Evolutionary conservation across 2,329 filamentous ascomycete species (phyloP), one percentile per base, ranked within the genome.

Genomic region (Scleromitrula shiraiana): DNA sequence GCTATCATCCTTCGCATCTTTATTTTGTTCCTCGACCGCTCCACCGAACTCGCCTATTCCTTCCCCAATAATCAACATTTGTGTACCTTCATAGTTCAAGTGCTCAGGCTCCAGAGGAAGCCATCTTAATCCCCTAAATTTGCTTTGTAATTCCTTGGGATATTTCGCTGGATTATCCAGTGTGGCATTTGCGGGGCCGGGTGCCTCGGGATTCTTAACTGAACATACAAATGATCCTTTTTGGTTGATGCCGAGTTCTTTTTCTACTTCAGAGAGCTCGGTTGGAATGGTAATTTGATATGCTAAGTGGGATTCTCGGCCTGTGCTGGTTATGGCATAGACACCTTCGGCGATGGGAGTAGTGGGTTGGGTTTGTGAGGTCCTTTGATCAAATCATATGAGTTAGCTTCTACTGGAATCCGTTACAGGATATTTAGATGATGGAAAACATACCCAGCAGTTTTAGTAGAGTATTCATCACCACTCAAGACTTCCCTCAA

Each of bases 321-420:
- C 80, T 0, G 83, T 87, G 2, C 76, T 79, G 0, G 83, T 88
- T 44, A 95, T 81, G 0, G 83, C 84, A 58, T 95, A 95, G 0
- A 95, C 80, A 0, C 89, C 90, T 64, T 95, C 88, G 0, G 82
- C 89, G n/a, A 89, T 73, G 0, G 86, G 85, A 0, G 77, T 82
- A 1, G 85, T 83, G 1, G 84, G 78, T 0, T 86, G 82, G 0
- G 72, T 74, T 42, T 83, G 80, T 10, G 53, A 58, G 38, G 85
- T 77, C 12, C 76, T 78, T 29, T 32, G 32, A n/a, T n/a, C n/a
- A n/a, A n/a, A n/a, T n/a, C n/a, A n/a, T n/a, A n/a, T n/a, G n/a
- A n/a, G n/a, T n/a, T n/a, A n/a, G n/a, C n/a, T n/a, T n/a, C n/a
- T n/a, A n/a, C n/a, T n/a, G n/a, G n/a, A n/a, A n/a, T n/a, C n/a